Percentiles rank a stretch among this genome's conserved stretches.
phyloP scores from a whole-genome alignment of 2,329 filamentous ascomycete species.

The Graphilbum sp. region DNA sequence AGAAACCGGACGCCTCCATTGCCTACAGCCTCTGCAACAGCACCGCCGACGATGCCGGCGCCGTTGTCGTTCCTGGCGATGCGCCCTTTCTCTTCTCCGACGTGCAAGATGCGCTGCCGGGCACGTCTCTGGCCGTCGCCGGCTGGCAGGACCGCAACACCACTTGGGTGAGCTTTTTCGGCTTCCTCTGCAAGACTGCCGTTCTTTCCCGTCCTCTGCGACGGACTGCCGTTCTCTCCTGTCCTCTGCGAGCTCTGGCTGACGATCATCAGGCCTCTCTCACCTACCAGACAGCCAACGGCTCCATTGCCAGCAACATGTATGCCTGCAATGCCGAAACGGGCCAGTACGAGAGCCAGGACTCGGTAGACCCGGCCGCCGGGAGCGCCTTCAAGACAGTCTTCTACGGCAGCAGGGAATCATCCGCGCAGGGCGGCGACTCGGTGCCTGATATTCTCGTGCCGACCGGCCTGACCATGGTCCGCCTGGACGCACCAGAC shows the following conservation, averaged over 20 bases:
- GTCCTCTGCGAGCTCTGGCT: background rate
- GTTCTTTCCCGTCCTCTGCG: too few relatives aligned
- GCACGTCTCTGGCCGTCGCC: background rate
- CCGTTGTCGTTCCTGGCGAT: background rate
- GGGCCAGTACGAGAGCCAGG: background rate
- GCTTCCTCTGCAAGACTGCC: too few relatives aligned
- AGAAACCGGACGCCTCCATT: background rate
- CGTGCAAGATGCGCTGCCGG: background rate
- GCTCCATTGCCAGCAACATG: background rate
- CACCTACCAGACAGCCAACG: conserved; percentile 1
- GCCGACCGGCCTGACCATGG: background rate
- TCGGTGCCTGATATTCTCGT: background rate
- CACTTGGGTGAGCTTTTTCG: too few relatives aligned
- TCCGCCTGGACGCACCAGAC: too few relatives aligned
- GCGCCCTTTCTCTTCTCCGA: background rate
- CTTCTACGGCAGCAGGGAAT: background rate
- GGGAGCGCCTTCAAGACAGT: too few relatives aligned
- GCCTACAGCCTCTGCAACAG: conserved; percentile 4
- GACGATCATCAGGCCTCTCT: conserved; percentile 1
- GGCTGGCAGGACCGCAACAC: background rate
- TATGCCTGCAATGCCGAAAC: conserved; percentile 1
- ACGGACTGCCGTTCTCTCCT: too few relatives aligned
- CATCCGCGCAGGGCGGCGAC: background rate
- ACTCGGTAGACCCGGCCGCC: too few relatives aligned
- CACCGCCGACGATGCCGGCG: background rate